Evolutionary conservation across 140 eudicot species (phyloP).

Genomic region (Ambrosia hybrid): DNA sequence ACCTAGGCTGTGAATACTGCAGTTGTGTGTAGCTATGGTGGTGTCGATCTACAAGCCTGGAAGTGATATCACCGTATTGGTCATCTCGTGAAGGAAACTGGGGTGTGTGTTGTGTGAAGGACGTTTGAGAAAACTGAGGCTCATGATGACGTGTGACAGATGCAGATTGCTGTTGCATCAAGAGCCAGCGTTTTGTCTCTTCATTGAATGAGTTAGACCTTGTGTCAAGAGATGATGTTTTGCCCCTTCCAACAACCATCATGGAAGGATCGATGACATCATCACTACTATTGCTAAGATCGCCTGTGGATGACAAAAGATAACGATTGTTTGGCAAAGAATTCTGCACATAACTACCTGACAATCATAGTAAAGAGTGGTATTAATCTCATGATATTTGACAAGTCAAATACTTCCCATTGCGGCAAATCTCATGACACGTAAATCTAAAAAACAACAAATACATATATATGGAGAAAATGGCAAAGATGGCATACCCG

Average conservation of each 20-base stretch:
- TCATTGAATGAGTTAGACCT: conserved; percentile 44
- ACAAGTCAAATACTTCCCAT: not conserved
- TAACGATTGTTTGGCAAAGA: conserved; percentile 38
- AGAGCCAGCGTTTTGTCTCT: conserved; percentile 44
- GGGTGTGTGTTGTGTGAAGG: conserved; percentile 35
- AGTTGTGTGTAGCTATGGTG: conserved; percentile 43
- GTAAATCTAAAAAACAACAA: not conserved
- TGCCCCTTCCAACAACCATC: conserved; percentile 28
- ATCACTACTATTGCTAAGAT: conserved; percentile 36
- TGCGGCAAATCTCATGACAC: not conserved
- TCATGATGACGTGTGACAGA: conserved; percentile 38
- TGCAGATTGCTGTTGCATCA: conserved; percentile 47
- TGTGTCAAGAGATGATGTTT: conserved; percentile 27
- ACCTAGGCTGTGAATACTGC: conserved; percentile 52
- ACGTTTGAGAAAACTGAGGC: conserved; percentile 40
- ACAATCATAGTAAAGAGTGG: not conserved
- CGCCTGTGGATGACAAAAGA: conserved; percentile 45
- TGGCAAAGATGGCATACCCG: conserved; percentile 44
- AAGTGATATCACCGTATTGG: conserved; percentile 46
- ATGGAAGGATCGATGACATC: conserved; percentile 43
- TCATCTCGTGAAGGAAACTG: conserved; percentile 38
- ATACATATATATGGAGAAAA: not conserved
- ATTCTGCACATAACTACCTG: conserved; percentile 52
- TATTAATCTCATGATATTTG: conserved; percentile 1
- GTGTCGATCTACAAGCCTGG: conserved; percentile 35